Percentiles rank a stretch among this genome's conserved stretches.
Conservation (phyloP, 352 stramenopile genomes). For the Stramenopiles sp. region DNA sequence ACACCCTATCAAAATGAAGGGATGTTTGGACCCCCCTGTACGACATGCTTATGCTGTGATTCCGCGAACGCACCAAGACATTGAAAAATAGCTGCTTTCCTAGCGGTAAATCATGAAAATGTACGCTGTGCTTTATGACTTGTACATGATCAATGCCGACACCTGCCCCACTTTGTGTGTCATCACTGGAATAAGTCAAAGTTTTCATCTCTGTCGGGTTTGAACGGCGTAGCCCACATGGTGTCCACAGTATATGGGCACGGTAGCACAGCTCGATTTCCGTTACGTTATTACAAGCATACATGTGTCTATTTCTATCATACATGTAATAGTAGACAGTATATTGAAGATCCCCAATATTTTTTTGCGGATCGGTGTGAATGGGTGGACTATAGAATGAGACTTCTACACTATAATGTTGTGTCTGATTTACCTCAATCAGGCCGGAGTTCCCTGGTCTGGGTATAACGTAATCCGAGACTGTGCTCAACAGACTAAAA, state of each 20-base stretch:
- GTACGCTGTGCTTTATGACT: background rate
- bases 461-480: background rate
- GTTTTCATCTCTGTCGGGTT: background rate
- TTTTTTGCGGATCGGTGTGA: background rate
- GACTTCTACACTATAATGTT: background rate
- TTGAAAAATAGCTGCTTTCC: background rate
- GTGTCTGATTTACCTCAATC: background rate
- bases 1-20: background rate
- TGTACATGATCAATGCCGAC: background rate
- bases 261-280: background rate
- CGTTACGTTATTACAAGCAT: background rate
- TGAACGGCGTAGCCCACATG: background rate
- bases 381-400: background rate
- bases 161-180: background rate
- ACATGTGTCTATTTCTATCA: background rate
- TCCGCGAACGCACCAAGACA: background rate
- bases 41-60: background rate
- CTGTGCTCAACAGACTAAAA: background rate
- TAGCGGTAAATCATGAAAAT: background rate
- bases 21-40: background rate
- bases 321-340: background rate
- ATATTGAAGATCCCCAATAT: background rate
- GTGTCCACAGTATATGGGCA: background rate
- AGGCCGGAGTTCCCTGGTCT: background rate
- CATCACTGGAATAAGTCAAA: background rate